Conservation (phyloP, 768 basidiomycete genomes). For the Xanthoconium purpureum region DNA sequence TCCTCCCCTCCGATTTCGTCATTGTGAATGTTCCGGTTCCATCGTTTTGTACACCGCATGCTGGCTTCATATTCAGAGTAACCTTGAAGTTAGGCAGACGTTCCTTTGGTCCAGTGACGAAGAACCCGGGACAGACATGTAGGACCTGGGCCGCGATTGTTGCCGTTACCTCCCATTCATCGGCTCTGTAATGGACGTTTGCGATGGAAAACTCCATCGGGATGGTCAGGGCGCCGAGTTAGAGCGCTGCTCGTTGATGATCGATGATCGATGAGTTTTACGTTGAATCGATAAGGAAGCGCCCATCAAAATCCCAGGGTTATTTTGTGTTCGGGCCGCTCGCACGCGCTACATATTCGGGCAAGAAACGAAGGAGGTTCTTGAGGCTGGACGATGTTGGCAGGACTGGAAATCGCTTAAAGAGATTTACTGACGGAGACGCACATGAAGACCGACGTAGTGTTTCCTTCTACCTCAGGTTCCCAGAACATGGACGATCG, state of each 20-base stretch:
- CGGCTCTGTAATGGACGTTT: conserved; percentile 37
- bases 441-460: no score
- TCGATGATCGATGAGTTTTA: not conserved
- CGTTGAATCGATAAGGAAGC: no score
- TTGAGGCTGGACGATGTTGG: no score
- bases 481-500: no score
- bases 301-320: no score
- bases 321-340: no score
- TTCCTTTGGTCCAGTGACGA: conserved; percentile 22
- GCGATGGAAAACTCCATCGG: conserved; percentile 39
- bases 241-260: not conserved
- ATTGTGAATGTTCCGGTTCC: conserved; percentile 43
- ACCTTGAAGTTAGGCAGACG: conserved; percentile 59
- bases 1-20: conserved; percentile 35
- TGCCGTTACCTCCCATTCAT: conserved; percentile 55
- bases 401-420: no score
- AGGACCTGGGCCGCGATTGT: conserved; percentile 49
- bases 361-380: no score
- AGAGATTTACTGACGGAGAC: no score
- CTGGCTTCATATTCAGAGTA: conserved; percentile 44
- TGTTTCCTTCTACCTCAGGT: no score
- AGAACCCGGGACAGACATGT: conserved; percentile 38
- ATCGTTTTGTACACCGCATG: conserved; percentile 55
- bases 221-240: not conserved
- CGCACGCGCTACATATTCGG: no score